Base-by-base conservation (phyloP, 2,329 filamentous ascomycete species). In the Metarhizium robertsii region DNA sequence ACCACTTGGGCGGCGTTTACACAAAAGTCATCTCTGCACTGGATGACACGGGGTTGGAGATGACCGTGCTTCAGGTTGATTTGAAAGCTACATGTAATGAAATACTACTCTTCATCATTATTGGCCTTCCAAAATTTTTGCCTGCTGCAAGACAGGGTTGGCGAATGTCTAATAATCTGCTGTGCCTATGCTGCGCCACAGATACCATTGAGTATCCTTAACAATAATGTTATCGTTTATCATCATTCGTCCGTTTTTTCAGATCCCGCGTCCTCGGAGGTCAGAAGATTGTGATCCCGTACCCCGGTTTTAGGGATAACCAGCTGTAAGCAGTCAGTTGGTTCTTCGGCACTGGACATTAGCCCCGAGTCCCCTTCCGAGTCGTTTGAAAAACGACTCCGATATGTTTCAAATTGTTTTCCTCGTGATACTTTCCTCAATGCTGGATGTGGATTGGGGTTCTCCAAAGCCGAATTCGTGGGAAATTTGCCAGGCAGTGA, bases 31-130 rank as follows among this genome's bases (percentile, higher is more conserved):
- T 18, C 38, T 56, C 29, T 18, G 42, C 50, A 50, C 38, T 29
- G 48, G 45, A 11, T 30, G 14, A 43, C 34, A 16, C 10, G 45
- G 4, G 45, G 47, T 45, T 53, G 54, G 50, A 56, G 36, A 53
- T 50, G 51, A 56, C 47, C 42, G 36, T 50, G 38, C 43, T 30
- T 48, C 49, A 32, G 42, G 30, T 55, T 51, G 42, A 40, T 43
- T 53, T 51, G 54, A 47, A 51, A 57, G 34, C 53, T 57, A 54
- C 38, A 59, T 59, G 53, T 55, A 57, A 36, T 57, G 36, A 55
- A 59, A 50, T 25, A 38, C 58, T 59, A 58, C 55, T 57, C 6
- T 38, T 56, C 50, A 55, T 53, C 30, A 51, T 55, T 55, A 57
- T 52, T 55, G 50, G 36, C 42, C 53, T 53, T 55, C 53, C 50